Base-by-base conservation (phyloP, 1,284 basidiomycete species). In the Apiotrichum laibachii region DNA sequence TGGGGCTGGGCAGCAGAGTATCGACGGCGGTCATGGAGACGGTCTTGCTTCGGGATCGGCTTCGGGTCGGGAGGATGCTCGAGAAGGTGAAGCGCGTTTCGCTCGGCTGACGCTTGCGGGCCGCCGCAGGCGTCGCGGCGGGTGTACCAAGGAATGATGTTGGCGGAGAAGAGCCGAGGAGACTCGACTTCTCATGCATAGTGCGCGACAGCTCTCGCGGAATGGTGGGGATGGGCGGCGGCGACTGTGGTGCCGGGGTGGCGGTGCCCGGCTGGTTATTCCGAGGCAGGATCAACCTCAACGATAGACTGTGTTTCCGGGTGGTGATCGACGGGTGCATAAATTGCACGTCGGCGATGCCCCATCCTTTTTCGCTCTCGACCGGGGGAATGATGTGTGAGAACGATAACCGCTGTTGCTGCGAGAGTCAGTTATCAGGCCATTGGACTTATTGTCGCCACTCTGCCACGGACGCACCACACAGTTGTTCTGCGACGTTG, bases 271-370 rank as follows among this genome's bases (percentile, higher is more conserved):
- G 15, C 45, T 18, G 26, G 33, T 19, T 54, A 33, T 16, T 5
- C 26, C 18, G 12, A 42, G 53, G 31, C 46, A 39, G 16, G 31
- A 44, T 46, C 18, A 62, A 47, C 45, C 52, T 40, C 22, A 63
- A 46, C 5, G 55, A 60, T 12, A 63, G 35, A 10, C 45, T 42
- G 39, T 59, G 55, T 26, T 22, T 35, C 9, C 62, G 46, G 15
- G 48, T 42, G 5, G 55, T 22, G 2, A 66, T 49, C 8, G 62
- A 63, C 7, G 52, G 42, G 54, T 63, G 64, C 13, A 66, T 19
- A 16, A 52, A 55, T 53, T 66, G 64, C 15, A 66, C 46, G n/a
- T 61, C 62, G 35, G 56, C 37, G 15, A 59, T 53, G 16, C 50
- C 18, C 57, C 60, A 59, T 5, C 50, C 49, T 6, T 45, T 37